Evolutionary conservation across 345 rosid species (phyloP), one percentile per base, ranked within the genome.

Genomic region (Eucalyptus regnans): DNA sequence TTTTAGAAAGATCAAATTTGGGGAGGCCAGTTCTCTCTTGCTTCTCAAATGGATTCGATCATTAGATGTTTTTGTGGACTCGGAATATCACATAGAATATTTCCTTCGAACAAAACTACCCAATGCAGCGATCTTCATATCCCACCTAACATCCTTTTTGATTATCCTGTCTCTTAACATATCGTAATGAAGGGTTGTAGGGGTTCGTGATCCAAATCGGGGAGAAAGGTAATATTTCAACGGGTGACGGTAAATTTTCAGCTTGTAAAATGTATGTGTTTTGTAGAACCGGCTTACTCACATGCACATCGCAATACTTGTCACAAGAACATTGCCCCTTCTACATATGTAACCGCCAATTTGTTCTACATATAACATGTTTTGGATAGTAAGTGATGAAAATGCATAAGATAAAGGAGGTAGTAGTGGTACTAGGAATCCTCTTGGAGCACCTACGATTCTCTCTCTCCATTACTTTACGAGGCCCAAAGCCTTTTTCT

Each of bases 151-250:
- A 64, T 64, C 76, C 41, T n/a, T 64, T n/a, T 14, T 64, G 0
- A 15, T 64, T 64, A n/a, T n/a, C 31, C 2, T 0, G 0, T 64
- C 37, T n/a, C 76, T 64, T n/a, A 15, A n/a, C 10, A 2, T 64
- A n/a, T n/a, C 3, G 1, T n/a, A 64, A 64, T 64, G 37, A 64
- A 64, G 76, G 33, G 20, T 1, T 15, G 20, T 4, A n/a, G 10
- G 20, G 10, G 0, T 64, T 64, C 11, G 1, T 8, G 18, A n/a
- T 64, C 18, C 11, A 64, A 64, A 64, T 64, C 0, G 0, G 4
- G 41, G 4, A 64, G 2, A 64, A 27, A 12, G 1, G 8, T 62
- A 62, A 62, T 62, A 64, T n/a, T 64, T n/a, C 5, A 64, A n/a
- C 0, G 15, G 3, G 76, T n/a, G 10, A n/a, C 0, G 2, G 3